These are phyloP conservation scores for Solanum corneliomulleri DNA, from an alignment of 257 asterid species.

Conservation along the genomic window DNA sequence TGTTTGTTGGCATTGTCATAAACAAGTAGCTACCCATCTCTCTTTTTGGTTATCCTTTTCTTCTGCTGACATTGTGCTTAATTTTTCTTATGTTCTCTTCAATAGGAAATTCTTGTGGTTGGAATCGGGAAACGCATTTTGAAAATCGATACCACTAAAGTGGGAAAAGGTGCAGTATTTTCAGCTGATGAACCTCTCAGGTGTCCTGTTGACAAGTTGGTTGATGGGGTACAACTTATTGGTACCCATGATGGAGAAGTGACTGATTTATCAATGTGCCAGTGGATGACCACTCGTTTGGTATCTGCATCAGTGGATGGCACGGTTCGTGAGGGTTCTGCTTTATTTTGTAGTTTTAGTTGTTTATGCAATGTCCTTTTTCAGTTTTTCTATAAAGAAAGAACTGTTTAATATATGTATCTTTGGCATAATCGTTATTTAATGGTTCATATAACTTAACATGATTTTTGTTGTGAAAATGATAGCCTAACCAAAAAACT, in stretches of 20 bases:
- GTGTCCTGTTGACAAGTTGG: conserved; percentile 66
- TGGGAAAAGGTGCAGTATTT: conserved; percentile 69
- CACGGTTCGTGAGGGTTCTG: conserved; percentile 45
- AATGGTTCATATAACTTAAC: not conserved
- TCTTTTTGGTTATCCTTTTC: not conserved
- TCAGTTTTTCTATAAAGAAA: not conserved
- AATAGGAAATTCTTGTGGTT: conserved; percentile 89
- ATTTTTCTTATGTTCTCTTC: conserved; percentile 1
- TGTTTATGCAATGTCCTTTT: not conserved
- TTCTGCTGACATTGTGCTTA: not conserved
- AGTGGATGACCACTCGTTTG: conserved; percentile 98
- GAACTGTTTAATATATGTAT: not conserved
- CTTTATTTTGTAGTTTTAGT: not conserved
- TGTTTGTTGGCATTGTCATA: conserved; percentile 99
- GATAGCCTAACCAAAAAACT: not conserved
- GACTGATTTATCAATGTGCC: conserved; percentile 96
- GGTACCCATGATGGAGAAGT: conserved; percentile 97
- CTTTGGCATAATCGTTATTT: not conserved
- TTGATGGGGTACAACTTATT: conserved; percentile 85
- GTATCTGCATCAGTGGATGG: conserved; percentile 97
- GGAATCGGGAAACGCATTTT: conserved; percentile 69
- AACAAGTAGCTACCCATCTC: conserved; percentile 46
- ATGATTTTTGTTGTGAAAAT: not conserved
- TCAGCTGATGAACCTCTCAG: conserved; percentile 86
- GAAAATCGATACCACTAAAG: conserved; percentile 83